Evolutionary conservation across 2,329 filamentous ascomycete genomes (phyloP).

Genomic region (Aspergillus cejpii): DNA sequence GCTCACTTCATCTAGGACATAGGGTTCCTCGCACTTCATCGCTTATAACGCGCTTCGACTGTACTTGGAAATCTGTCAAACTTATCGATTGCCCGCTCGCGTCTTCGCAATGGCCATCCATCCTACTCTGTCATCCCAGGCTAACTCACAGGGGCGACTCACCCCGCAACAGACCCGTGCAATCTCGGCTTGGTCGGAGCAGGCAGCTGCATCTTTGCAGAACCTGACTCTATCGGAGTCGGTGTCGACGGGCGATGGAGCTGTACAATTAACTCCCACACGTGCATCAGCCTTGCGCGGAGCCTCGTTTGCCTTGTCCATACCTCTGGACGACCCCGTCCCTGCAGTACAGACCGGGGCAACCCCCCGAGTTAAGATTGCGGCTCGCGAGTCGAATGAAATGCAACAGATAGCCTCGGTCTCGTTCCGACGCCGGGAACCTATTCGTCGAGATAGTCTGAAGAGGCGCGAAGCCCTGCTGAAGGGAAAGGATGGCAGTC

Average conservation of each 20-base stretch:
- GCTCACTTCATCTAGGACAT: not conserved
- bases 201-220: slow-evolving; percentile 36
- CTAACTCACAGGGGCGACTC: slow-evolving; percentile 21
- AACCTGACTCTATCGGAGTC: slow-evolving; percentile 30
- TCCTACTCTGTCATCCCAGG: slow-evolving; percentile 28
- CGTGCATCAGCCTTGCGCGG: slow-evolving; percentile 40
- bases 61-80: not conserved
- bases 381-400: slow-evolving; percentile 14
- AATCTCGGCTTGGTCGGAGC: slow-evolving; percentile 61
- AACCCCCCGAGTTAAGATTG: slow-evolving; percentile 25
- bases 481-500: slow-evolving; percentile 84
- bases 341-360: slow-evolving; percentile 26
- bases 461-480: slow-evolving; percentile 67
- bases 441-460: slow-evolving; percentile 54
- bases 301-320: slow-evolving; percentile 60
- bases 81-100: not conserved
- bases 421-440: slow-evolving; percentile 49
- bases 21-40: not conserved
- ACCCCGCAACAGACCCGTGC: slow-evolving; percentile 45
- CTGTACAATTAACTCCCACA: slow-evolving; percentile 51
- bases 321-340: slow-evolving; percentile 62
- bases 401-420: slow-evolving; percentile 26
- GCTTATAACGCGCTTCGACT: not conserved
- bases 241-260: slow-evolving; percentile 9
- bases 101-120: slow-evolving; percentile 39